These are phyloP conservation scores for Pleurotus salmoneostramineus DNA, from an alignment of 768 basidiomycete species.

Conservation along the genomic window DNA sequence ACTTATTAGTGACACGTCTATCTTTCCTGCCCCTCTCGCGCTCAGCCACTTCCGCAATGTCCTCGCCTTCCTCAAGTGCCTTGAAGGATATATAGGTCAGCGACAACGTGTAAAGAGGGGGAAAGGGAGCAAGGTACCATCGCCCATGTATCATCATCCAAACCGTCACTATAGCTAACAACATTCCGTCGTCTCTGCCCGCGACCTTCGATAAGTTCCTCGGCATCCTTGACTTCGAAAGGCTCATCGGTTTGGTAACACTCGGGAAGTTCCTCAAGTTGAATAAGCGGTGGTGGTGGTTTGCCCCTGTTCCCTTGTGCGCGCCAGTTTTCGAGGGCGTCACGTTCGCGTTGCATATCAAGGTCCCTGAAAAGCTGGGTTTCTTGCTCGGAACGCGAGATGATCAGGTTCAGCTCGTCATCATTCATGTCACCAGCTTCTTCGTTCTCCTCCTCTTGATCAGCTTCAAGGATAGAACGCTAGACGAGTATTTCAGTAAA, in stretches of 20 bases:
- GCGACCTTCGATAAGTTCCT: constrained; percentile 71
- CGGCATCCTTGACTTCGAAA: constrained; percentile 60
- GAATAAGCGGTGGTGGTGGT: constrained; percentile 73
- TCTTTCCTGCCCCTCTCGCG: constrained; percentile 62
- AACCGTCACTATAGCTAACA: constrained; percentile 91
- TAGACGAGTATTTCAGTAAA: too few relatives aligned
- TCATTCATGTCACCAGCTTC: constrained; percentile 92
- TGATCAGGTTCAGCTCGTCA: constrained; percentile 90
- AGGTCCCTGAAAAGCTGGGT: constrained; percentile 71
- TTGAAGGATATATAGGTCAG: constrained; percentile 16
- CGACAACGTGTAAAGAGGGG: background rate
- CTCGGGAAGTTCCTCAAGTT: constrained; percentile 86
- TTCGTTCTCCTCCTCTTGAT: constrained; percentile 87
- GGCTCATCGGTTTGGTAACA: constrained; percentile 87
- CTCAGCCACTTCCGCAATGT: constrained; percentile 70
- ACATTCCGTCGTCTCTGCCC: constrained; percentile 81
- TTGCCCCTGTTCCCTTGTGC: constrained; percentile 72
- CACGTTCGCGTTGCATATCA: constrained; percentile 77
- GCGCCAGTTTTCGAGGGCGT: constrained; percentile 63
- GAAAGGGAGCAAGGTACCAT: constrained; percentile 44
- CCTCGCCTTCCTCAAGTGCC: constrained; percentile 82
- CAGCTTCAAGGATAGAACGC: constrained; percentile 89
- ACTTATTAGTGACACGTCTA: constrained; percentile 54
- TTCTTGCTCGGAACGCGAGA: constrained; percentile 85
- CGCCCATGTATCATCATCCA: constrained; percentile 93